Percentiles rank a stretch among this genome's conserved stretches.
Conservation (phyloP, 2,329 filamentous ascomycete genomes). For the Setomelanomma holmii region DNA sequence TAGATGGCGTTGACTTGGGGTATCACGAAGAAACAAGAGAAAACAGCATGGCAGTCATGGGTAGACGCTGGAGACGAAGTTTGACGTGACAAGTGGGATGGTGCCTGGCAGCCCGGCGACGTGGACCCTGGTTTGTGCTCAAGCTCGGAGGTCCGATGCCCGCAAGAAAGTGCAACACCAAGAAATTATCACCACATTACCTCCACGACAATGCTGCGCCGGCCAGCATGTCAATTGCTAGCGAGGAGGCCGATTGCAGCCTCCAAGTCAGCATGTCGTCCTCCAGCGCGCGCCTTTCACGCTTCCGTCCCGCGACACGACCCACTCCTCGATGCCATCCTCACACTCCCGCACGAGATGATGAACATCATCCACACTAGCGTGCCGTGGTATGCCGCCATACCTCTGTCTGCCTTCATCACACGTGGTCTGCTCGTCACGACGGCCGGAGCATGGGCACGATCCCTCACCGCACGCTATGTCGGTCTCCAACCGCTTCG, state of each 20-base stretch:
- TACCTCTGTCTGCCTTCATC: slow-evolving; percentile 62
- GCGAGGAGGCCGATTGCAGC: slow-evolving; percentile 9
- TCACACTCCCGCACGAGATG: slow-evolving; percentile 55
- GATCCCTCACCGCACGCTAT: slow-evolving; percentile 51
- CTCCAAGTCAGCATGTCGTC: slow-evolving; percentile 2
- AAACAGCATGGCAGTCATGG: slow-evolving; percentile 14
- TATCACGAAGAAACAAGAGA: slow-evolving; percentile 15
- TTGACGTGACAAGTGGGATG: slow-evolving; percentile 36
- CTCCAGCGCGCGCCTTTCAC: slow-evolving; percentile 56
- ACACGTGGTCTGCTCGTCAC: slow-evolving; percentile 58
- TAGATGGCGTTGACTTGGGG: slow-evolving; percentile 14
- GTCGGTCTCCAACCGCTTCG: slow-evolving; percentile 52
- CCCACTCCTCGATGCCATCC: slow-evolving; percentile 52
- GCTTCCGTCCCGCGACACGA: slow-evolving; percentile 50
- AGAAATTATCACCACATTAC: slow-evolving; percentile 27
- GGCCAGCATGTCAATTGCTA: slow-evolving; percentile 34
- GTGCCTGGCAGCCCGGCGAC: slow-evolving; percentile 24
- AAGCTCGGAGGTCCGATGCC: slow-evolving; percentile 21
- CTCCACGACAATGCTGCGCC: slow-evolving; percentile 28
- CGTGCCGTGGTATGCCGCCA: slow-evolving; percentile 62
- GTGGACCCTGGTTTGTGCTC: slow-evolving; percentile 20
- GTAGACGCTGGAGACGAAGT: slow-evolving; percentile 12
- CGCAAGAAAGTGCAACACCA: slow-evolving; percentile 9
- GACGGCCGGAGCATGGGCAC: slow-evolving; percentile 53
- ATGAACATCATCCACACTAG: slow-evolving; percentile 61